A percentile compares a stretch with the other conserved stretches of the same genome.
Evolutionary conservation across 164 flowering plant genomes (phyloP).

Genomic region (Nelumbo lutea): DNA sequence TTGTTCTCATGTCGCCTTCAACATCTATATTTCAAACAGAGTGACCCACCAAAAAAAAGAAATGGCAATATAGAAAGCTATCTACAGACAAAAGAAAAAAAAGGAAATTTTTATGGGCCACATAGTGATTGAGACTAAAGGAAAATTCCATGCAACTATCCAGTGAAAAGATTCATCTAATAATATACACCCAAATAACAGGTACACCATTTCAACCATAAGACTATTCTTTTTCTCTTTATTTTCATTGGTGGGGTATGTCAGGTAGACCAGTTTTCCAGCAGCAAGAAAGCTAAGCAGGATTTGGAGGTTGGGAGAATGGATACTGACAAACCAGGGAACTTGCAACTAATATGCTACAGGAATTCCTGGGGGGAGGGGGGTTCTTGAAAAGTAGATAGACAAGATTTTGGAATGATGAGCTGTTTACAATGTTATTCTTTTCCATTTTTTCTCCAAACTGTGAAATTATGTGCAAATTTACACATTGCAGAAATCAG

Average conservation of each 20-base stretch:
- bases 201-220: neutral
- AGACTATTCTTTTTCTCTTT: no score
- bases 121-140: conserved; percentile 3
- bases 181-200: neutral
- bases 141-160: conserved; percentile 1
- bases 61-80: conserved; percentile 4
- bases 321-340: neutral
- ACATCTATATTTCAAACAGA: conserved; percentile 8
- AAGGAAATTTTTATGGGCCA: neutral
- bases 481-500: conserved; percentile 44
- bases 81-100: conserved; percentile 10
- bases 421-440: conserved; percentile 39
- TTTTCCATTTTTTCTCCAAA: conserved; percentile 28
- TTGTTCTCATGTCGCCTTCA: conserved; percentile 8
- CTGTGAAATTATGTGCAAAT: conserved; percentile 44
- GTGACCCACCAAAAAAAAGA: neutral
- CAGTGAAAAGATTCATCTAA: neutral
- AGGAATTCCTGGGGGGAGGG: neutral
- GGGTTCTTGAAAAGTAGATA: conserved; percentile 1
- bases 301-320: conserved; percentile 1
- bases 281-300: neutral
- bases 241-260: no score
- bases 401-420: conserved; percentile 22
- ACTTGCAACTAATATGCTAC: neutral
- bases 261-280: neutral